phyloP scores from a whole-genome alignment of 345 rosid genomes.

The Populus deltoides region DNA sequence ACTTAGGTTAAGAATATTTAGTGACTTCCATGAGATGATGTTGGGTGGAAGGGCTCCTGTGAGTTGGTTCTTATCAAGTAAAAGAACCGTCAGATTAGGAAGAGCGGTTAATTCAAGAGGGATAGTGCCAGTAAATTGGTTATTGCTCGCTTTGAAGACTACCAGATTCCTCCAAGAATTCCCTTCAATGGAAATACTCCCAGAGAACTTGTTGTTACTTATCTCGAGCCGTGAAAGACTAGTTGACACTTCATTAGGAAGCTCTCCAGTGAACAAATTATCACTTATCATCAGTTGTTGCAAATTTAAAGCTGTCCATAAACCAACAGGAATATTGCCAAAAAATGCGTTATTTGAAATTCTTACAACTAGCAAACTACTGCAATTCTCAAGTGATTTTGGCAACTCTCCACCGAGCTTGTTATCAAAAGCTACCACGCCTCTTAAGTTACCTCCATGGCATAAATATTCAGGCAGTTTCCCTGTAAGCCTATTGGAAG shows the following conservation, averaged over 20 bases:
- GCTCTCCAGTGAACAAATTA: slow-evolving; percentile 48
- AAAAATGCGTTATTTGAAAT: slow-evolving; percentile 35
- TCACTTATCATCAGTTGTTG: slow-evolving; percentile 16
- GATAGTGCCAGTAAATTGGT: slow-evolving; percentile 43
- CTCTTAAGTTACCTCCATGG: slow-evolving; percentile 33
- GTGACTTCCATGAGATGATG: slow-evolving; percentile 44
- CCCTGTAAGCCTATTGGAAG: slow-evolving; percentile 42
- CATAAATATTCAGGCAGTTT: slow-evolving; percentile 50
- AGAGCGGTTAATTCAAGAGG: slow-evolving; percentile 47
- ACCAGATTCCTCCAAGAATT: slow-evolving; percentile 34
- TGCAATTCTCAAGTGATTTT: slow-evolving; percentile 47
- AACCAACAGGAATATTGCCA: slow-evolving; percentile 46
- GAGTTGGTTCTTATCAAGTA: slow-evolving; percentile 50
- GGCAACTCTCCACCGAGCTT: slow-evolving; percentile 56
- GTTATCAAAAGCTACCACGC: slow-evolving; percentile 40
- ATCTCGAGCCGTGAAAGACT: slow-evolving; percentile 37
- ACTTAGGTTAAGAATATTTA: slow-evolving; percentile 40
- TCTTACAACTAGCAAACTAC: neutral
- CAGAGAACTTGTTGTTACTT: slow-evolving; percentile 48
- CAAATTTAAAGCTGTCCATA: slow-evolving; percentile 43
- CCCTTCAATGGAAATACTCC: slow-evolving; percentile 36
- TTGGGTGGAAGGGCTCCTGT: slow-evolving; percentile 44
- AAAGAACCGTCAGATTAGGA: slow-evolving; percentile 26
- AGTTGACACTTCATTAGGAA: slow-evolving; percentile 37
- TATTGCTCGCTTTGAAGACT: slow-evolving; percentile 48